phyloP scores from a whole-genome alignment of 129 eudicot genomes.

The Scalesia atractyloides region DNA sequence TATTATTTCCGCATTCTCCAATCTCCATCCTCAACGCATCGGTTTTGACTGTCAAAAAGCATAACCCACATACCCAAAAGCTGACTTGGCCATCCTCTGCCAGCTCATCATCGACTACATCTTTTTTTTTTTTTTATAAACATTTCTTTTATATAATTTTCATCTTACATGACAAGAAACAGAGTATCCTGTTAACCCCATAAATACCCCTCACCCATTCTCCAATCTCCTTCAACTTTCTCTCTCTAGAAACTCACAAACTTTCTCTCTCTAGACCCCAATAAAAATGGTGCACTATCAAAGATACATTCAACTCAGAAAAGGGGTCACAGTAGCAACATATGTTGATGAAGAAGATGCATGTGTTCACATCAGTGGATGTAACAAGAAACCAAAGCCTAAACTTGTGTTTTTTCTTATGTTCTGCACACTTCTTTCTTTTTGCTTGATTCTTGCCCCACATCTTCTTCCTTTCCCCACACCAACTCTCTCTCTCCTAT shows the following conservation, averaged over 20 bases:
- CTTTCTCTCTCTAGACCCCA: conserved; percentile 2
- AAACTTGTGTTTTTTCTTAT: conserved; percentile 47
- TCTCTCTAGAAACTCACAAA: not conserved
- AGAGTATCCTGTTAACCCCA: conserved; percentile 22
- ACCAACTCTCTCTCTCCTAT: conserved; percentile 46
- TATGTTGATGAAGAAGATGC: conserved; percentile 62
- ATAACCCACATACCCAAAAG: conserved; percentile 31
- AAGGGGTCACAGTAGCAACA: conserved; percentile 35
- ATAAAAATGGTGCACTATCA: conserved; percentile 47
- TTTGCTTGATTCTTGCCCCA: conserved; percentile 59
- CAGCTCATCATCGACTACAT: conserved; percentile 34
- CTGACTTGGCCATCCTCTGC: conserved; percentile 45
- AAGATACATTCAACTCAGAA: conserved; percentile 49
- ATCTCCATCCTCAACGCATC: conserved; percentile 10
- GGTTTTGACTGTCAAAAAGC: conserved; percentile 35
- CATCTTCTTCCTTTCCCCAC: conserved; percentile 48
- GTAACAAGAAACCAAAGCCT: conserved; percentile 54
- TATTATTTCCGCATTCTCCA: not conserved
- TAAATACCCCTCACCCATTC: conserved; percentile 29
- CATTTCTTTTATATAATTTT: too few species aligned
- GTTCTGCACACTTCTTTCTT: conserved; percentile 56
- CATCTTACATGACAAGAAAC: conserved; percentile 41
- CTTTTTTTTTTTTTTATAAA: conserved; percentile 1
- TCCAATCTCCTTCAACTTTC: conserved; percentile 18
- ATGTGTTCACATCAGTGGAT: conserved; percentile 35